Evolutionary conservation across 192 early-diverging fungal species (phyloP), one percentile per base, ranked within the genome.

Genomic region (Mortierella hygrophila): DNA sequence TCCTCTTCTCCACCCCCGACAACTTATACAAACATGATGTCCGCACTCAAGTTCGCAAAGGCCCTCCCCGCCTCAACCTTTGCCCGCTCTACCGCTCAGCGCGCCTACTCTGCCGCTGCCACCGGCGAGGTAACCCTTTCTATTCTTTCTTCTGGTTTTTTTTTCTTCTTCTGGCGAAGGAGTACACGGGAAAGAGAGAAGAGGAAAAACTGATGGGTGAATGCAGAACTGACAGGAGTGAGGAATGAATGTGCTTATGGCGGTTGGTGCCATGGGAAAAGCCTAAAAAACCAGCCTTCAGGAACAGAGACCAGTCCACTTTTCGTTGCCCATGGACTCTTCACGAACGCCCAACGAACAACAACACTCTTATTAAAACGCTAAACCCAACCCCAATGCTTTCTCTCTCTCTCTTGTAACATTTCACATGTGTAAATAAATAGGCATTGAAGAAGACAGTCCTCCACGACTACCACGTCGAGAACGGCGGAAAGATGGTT

Each of bases 401-500:
- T 0, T 23, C 1, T 21, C 10, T 5, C 16, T 55, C 29, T 11
- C 1, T 44, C 20, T n/a, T 35, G 3, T 16, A 52, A 52, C 49
- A 16, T 37, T 9, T 9, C 4, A 32, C 60, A 32, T 65, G 60
- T 65, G 29, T 4, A n/a, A 23, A 65, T n/a, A 57, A 38, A 21
- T 70, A 86, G 84, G 84, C 38, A 29, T 63, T 93, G 75, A 94
- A 95, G 88, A 91, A 93, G 77, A 99, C 97, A 10, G 92, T 96
- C 6, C 92, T 99, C 4, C 94, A 97, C 87, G 96, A 98, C 84
- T 97, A 97, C 79, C 98, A 99, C 91, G 93, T 97, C 52, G 82
- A 92, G 83, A 91, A 98, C 78, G 97, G 97, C 37, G 98, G 96
- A 55, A 98, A 97, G 92, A 99, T 99, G 95, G 98, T 98, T 21